Evolutionary conservation across 2,329 filamentous ascomycete species (phyloP), one percentile per base, ranked within the genome.

Genomic region (Lecanoromycetidae sp.): DNA sequence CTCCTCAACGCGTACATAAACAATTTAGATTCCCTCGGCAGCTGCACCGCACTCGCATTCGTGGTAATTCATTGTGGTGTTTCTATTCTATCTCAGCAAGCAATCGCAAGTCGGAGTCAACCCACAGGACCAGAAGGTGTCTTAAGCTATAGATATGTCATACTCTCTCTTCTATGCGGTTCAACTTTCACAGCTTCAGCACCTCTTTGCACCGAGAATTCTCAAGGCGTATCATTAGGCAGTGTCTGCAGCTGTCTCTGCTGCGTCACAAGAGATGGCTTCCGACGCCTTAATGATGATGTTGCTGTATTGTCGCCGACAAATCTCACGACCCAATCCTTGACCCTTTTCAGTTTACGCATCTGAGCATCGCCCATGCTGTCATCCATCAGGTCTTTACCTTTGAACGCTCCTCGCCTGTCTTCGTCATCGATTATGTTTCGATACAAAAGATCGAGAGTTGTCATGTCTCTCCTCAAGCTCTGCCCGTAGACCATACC

Each of bases 401-500:
- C 60, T 3, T 66, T 72, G 57, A 84, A 85, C 32, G 76, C 65
- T 0, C 80, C 80, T 3, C 66, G 71, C 49, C 57, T 61, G 59
- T 74, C 78, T 30, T 59, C 71, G 55, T 66, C 67, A 49, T 75
- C 72, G 7, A 75, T 58, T 50, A 65, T 70, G 47, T 69, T 66
- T 19, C 77, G 71, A 56, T 77, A 77, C 15, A 93, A 64, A 35
- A 93, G 64, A 52, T 80, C 72, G 22, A 90, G 67, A 52, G 74
- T 77, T 3, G 85, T 88, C 56, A 84, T 73, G 6, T 78, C 77
- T 53, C 75, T 76, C 23, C 82, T 76, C 52, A 95, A 66, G 58
- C 82, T 91, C 61, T 93, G 84, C 0, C 90, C 88, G 57, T 91
- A 87, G 0, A 95, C 88, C 56, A 76, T 80, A 38, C 78, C 76